Percentiles rank a stretch among this genome's conserved stretches.
Conservation (phyloP, 2,329 filamentous ascomycete genomes). For the Aspergillus sp. region DNA sequence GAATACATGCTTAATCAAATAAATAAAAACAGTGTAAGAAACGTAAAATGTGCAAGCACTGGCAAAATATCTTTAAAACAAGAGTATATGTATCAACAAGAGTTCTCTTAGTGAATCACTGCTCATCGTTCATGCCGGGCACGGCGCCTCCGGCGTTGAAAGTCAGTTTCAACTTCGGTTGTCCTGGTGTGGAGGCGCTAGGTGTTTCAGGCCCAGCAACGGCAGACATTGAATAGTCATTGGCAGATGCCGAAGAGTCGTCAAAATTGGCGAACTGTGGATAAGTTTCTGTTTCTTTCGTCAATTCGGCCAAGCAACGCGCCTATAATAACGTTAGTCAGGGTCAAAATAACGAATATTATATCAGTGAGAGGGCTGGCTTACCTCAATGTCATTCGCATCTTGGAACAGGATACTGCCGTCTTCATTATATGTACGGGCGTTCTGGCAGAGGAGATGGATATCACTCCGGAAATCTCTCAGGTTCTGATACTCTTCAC, state of each 20-base stretch:
- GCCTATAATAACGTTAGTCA: conserved; percentile 33
- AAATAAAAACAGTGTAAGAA: conserved; percentile 11
- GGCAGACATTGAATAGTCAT: conserved; percentile 51
- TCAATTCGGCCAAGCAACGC: conserved; percentile 54
- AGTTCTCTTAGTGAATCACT: conserved; percentile 15
- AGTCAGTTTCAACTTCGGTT: conserved; percentile 68
- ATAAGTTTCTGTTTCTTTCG: conserved; percentile 54
- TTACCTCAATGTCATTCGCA: conserved; percentile 88
- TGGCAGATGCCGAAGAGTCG: conserved; percentile 48
- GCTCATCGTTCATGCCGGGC: conserved; percentile 25
- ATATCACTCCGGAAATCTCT: conserved; percentile 82
- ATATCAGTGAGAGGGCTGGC: conserved; percentile 45
- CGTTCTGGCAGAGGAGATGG: conserved; percentile 81
- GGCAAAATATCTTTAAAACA: conserved; percentile 11
- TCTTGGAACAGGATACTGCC: conserved; percentile 88
- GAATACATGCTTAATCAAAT: conserved; percentile 19
- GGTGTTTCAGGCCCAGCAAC: conserved; percentile 57
- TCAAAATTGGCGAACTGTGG: conserved; percentile 60
- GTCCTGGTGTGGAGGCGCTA: conserved; percentile 57
- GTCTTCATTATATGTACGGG: conserved; percentile 95
- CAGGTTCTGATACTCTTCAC: conserved; percentile 83
- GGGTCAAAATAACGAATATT: background rate
- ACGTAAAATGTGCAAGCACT: conserved; percentile 13
- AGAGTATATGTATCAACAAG: conserved; percentile 16
- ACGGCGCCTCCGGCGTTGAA: conserved; percentile 46